Conservation (phyloP, 306 rosid genomes). For the Adenanthera pavonina region DNA sequence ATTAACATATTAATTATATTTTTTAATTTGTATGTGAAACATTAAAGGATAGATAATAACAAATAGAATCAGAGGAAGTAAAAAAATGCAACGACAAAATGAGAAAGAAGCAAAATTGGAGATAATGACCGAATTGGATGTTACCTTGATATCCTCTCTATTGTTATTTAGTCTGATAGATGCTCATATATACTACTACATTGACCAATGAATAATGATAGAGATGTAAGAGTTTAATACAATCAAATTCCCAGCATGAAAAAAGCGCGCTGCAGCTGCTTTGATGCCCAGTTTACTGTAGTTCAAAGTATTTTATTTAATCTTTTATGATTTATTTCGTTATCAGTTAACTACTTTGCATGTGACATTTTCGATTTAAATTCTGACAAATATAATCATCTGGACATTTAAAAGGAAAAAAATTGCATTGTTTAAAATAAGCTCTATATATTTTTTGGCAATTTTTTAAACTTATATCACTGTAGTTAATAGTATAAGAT, state of each 20-base stretch:
- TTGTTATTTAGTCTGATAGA: too few species aligned
- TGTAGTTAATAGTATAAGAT: too few species aligned
- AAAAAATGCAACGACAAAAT: too few species aligned
- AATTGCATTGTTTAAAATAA: background rate
- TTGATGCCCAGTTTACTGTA: background rate
- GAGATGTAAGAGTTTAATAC: background rate
- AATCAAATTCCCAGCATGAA: background rate
- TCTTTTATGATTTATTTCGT: background rate
- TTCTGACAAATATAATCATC: background rate
- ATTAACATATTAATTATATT: too few species aligned
- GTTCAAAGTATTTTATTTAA: background rate
- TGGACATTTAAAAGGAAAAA: background rate
- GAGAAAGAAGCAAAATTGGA: too few species aligned
- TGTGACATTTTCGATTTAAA: background rate
- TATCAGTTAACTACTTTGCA: background rate
- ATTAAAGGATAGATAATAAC: too few species aligned
- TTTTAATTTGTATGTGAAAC: too few species aligned
- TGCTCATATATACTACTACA: background rate
- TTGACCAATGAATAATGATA: background rate
- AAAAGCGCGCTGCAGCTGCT: background rate
- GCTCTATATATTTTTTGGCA: background rate
- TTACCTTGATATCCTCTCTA: too few species aligned
- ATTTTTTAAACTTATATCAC: background rate
- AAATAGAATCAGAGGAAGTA: too few species aligned
- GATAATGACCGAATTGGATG: too few species aligned